Percentiles rank a stretch among this genome's conserved stretches.
phyloP scores from a whole-genome alignment of 2,329 filamentous ascomycete genomes.

The Huntiella decipiens region DNA sequence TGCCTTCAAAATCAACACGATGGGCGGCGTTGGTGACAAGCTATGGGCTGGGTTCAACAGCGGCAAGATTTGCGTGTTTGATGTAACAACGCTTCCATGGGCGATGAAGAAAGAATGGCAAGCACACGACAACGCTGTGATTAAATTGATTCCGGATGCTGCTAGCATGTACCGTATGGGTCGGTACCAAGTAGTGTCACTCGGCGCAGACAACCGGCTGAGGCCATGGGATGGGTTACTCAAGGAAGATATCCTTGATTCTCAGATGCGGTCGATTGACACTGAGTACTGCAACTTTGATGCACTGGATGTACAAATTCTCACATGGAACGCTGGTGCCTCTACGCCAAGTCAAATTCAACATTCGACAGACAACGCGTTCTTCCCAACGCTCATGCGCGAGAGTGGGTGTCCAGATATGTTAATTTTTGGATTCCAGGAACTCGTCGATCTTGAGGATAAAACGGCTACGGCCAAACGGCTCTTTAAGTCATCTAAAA shows the following conservation, averaged over 20 bases:
- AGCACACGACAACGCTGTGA: slow-evolving; percentile 68
- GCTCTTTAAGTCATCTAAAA: slow-evolving; percentile 50
- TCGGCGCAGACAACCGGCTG: slow-evolving; percentile 73
- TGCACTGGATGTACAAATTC: slow-evolving; percentile 57
- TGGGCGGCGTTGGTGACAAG: slow-evolving; percentile 61
- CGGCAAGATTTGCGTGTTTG: slow-evolving; percentile 84
- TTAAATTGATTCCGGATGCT: slow-evolving; percentile 56
- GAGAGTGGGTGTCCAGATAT: slow-evolving; percentile 71
- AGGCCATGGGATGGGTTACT: slow-evolving; percentile 83
- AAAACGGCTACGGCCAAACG: slow-evolving; percentile 88
- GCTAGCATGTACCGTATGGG: slow-evolving; percentile 75
- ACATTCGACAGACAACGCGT: slow-evolving; percentile 51
- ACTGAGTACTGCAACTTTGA: slow-evolving; percentile 71
- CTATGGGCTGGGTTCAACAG: slow-evolving; percentile 93
- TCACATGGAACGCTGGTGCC: slow-evolving; percentile 98
- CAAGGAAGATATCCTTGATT: slow-evolving; percentile 87
- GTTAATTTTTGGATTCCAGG: slow-evolving; percentile 89
- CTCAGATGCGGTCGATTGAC: slow-evolving; percentile 69
- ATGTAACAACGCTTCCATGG: slow-evolving; percentile 70
- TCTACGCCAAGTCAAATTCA: slow-evolving; percentile 71
- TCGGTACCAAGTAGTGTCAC: slow-evolving; percentile 63
- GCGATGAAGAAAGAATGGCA: slow-evolving; percentile 85
- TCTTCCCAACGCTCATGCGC: slow-evolving; percentile 63
- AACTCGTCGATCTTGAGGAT: slow-evolving; percentile 93
- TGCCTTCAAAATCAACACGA: slow-evolving; percentile 82